A percentile compares a stretch with the other conserved stretches of the same genome.
Evolutionary conservation across 495 filamentous ascomycete genomes (phyloP).

Genomic region (Bryoglossum gracile): DNA sequence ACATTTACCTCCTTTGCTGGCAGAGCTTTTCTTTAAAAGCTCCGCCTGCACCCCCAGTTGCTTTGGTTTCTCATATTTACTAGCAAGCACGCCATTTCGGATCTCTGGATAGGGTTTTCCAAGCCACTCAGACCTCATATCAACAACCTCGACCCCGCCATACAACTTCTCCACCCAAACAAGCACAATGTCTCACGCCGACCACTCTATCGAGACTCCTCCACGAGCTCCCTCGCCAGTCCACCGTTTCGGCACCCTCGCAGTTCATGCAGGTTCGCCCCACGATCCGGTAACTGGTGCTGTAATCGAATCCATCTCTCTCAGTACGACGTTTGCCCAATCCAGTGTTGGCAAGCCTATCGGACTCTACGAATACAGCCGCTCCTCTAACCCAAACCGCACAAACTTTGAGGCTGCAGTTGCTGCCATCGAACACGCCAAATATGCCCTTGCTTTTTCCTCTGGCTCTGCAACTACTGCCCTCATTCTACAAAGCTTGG

Average conservation of each 20-base stretch:
- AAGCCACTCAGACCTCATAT: neutral
- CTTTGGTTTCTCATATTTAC: too few species aligned
- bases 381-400: conserved; percentile 88
- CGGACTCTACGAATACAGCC: conserved; percentile 82
- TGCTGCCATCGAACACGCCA: conserved; percentile 85
- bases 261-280: conserved; percentile 85
- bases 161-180: neutral
- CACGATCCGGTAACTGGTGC: conserved; percentile 89
- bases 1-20: neutral
- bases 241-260: conserved; percentile 80
- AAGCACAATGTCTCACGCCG: conserved; percentile 29
- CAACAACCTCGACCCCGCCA: neutral
- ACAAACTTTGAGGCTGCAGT: conserved; percentile 89
- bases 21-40: neutral
- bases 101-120: too few species aligned
- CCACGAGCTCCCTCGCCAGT: conserved; percentile 50
- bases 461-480: conserved; percentile 94
- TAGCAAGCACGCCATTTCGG: too few species aligned
- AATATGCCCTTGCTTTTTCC: conserved; percentile 88
- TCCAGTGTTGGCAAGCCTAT: conserved; percentile 76
- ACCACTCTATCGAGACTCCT: conserved; percentile 49
- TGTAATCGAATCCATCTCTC: conserved; percentile 91
- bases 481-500: conserved; percentile 84
- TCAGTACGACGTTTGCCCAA: conserved; percentile 92
- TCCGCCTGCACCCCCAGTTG: neutral